phyloP scores from a whole-genome alignment of 306 rosid genomes.

The Lathyrus oleraceus region DNA sequence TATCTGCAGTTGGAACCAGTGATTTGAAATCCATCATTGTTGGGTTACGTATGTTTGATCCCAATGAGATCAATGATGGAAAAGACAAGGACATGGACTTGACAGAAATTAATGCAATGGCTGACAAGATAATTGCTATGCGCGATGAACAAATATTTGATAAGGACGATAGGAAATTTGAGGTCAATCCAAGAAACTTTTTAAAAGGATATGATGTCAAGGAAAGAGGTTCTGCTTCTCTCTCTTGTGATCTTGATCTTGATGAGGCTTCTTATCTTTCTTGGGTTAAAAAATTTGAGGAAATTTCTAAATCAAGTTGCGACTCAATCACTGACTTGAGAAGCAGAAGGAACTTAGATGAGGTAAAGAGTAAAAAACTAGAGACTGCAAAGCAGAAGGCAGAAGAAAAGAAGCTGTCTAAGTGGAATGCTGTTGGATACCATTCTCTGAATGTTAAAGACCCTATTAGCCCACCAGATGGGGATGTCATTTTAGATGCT shows the following conservation, averaged over 20 bases:
- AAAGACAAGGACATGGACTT: conserved; percentile 45
- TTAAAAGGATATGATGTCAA: conserved; percentile 42
- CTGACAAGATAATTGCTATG: conserved; percentile 67
- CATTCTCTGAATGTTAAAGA: conserved; percentile 62
- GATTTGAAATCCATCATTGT: conserved; percentile 82
- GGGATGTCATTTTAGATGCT: conserved; percentile 51
- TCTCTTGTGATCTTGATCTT: conserved; percentile 50
- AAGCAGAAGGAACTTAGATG: conserved; percentile 46
- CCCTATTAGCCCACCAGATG: conserved; percentile 48
- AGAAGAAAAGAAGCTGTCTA: conserved; percentile 73
- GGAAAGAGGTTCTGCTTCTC: conserved; percentile 46
- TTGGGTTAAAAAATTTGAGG: conserved; percentile 87
- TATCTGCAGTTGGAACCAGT: conserved; percentile 50
- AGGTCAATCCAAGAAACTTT: conserved; percentile 55
- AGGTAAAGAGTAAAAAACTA: conserved; percentile 54
- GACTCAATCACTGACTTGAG: conserved; percentile 47
- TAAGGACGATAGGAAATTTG: conserved; percentile 68
- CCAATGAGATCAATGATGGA: conserved; percentile 47
- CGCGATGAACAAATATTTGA: conserved; percentile 45
- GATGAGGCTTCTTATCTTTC: conserved; percentile 83
- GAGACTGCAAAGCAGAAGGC: conserved; percentile 79
- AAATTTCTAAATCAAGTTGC: conserved; percentile 53
- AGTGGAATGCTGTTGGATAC: conserved; percentile 84
- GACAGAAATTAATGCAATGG: conserved; percentile 63
- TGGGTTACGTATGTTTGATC: conserved; percentile 72